These are phyloP conservation scores for Diaporthe batatas DNA, from an alignment of 2,329 filamentous ascomycete genomes.

Conservation along the genomic window DNA sequence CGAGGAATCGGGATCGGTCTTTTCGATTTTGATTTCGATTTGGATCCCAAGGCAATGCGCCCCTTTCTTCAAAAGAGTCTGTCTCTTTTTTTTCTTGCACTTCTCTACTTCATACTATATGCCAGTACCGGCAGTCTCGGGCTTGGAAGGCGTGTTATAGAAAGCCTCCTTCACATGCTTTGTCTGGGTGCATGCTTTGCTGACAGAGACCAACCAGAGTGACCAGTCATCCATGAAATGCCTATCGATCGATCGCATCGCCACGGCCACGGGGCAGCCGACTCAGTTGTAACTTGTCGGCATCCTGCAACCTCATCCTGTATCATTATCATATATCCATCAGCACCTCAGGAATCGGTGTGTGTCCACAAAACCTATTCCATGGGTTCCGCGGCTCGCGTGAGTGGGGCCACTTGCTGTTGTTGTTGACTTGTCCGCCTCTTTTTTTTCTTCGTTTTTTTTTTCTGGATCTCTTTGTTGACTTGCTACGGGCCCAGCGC, in stretches of 20 bases:
- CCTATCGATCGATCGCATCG: constrained; percentile 20
- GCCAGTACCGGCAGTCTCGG: constrained; percentile 11
- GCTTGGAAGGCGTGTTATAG: neutral
- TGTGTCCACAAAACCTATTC: neutral
- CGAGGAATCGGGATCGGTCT: constrained; percentile 17
- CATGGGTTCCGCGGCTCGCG: neutral
- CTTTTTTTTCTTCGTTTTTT: neutral
- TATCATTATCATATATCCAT: neutral
- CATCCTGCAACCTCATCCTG: constrained; percentile 1
- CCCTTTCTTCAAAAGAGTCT: neutral
- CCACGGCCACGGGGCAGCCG: neutral
- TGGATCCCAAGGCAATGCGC: neutral
- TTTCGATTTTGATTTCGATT: neutral
- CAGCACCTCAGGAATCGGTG: neutral
- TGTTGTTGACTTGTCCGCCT: constrained; percentile 24
- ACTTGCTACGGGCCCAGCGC: constrained; percentile 9
- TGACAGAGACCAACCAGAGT: neutral
- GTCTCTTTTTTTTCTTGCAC: no score
- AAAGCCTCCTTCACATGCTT: constrained; percentile 12
- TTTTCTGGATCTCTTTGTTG: constrained; percentile 8
- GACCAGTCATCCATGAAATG: neutral
- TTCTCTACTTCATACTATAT: no score
- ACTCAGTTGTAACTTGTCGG: constrained; percentile 20
- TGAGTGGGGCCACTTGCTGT: constrained; percentile 1
- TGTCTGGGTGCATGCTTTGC: neutral